These are phyloP conservation scores for Noccaea caerulescens DNA, from an alignment of 345 rosid genomes.

Conservation along the genomic window DNA sequence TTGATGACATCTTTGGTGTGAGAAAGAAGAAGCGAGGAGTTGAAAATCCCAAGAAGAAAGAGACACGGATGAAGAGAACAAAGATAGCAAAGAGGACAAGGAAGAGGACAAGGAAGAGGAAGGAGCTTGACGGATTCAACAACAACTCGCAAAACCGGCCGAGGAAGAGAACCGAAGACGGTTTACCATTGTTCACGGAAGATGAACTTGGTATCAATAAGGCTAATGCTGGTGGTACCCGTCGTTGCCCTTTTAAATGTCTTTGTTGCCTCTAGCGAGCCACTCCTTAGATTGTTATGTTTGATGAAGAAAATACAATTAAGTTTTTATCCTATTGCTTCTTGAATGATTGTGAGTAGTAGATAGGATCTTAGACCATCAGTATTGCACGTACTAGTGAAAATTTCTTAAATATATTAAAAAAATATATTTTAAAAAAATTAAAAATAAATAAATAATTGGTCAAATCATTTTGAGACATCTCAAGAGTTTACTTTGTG, in stretches of 20 bases:
- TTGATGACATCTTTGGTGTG: conserved; percentile 54
- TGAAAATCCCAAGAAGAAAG: not conserved
- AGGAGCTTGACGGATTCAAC: conserved; percentile 10
- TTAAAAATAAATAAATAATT: too few relatives aligned
- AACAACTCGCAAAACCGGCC: conserved; percentile 36
- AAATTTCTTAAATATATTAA: too few relatives aligned
- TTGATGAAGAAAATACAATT: not conserved
- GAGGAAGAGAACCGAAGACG: conserved; percentile 61
- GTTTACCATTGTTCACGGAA: conserved; percentile 60
- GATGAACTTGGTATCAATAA: conserved; percentile 71
- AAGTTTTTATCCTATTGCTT: not conserved
- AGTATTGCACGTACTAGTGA: too few relatives aligned
- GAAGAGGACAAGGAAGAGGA: conserved; percentile 42
- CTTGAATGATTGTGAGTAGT: conserved; percentile 13
- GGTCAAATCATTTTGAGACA: too few relatives aligned
- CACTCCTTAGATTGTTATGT: not conserved
- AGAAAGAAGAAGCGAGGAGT: conserved; percentile 50
- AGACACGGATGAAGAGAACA: conserved; percentile 22
- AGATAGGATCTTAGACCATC: conserved; percentile 5
- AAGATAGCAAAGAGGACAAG: conserved; percentile 23
- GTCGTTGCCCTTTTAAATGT: conserved; percentile 89
- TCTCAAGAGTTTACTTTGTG: too few relatives aligned
- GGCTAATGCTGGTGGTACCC: conserved; percentile 60
- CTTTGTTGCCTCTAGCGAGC: conserved; percentile 60
- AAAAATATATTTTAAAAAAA: too few relatives aligned